phyloP scores from a whole-genome alignment of 495 filamentous ascomycete genomes.

The Mycothermus thermophilus region DNA sequence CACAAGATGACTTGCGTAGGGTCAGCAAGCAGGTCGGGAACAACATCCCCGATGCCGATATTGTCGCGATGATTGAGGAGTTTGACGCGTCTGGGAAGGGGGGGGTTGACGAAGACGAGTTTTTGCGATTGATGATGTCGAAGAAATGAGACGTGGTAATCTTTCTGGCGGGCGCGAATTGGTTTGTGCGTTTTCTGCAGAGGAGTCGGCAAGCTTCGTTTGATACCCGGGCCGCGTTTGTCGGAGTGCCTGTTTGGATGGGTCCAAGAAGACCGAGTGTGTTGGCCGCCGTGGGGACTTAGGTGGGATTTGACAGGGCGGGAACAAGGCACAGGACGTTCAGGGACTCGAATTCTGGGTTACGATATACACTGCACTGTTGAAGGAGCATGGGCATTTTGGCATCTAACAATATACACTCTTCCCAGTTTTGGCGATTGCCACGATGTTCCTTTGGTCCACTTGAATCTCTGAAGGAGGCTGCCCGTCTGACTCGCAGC shows the following conservation, averaged over 20 bases:
- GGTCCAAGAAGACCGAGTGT: conserved; percentile 5
- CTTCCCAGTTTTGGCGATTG: too few relatives aligned
- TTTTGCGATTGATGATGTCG: conserved; percentile 42
- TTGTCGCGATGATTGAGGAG: conserved; percentile 94
- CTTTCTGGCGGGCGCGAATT: not conserved
- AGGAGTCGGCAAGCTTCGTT: not conserved
- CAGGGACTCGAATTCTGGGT: conserved; percentile 8
- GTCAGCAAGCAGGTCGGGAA: conserved; percentile 89
- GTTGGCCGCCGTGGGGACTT: too few relatives aligned
- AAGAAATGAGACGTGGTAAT: conserved; percentile 20
- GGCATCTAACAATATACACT: conserved; percentile 8
- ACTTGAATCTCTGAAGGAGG: too few relatives aligned
- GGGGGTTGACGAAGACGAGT: conserved; percentile 79
- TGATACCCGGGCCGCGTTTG: conserved; percentile 6
- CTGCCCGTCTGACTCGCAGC: too few relatives aligned
- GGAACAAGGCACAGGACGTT: not conserved
- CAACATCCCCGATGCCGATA: conserved; percentile 79
- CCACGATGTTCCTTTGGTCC: too few relatives aligned
- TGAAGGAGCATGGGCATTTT: conserved; percentile 9
- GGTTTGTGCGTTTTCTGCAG: not conserved
- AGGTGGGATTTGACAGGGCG: too few relatives aligned
- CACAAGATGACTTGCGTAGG: conserved; percentile 66
- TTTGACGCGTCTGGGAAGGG: conserved; percentile 92
- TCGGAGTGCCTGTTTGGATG: not conserved
- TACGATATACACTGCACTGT: conserved; percentile 10